A percentile compares a stretch with the other conserved stretches of the same genome.
Evolutionary conservation across 2,329 filamentous ascomycete genomes (phyloP).

Genomic region (Coniosporium uncinatum): DNA sequence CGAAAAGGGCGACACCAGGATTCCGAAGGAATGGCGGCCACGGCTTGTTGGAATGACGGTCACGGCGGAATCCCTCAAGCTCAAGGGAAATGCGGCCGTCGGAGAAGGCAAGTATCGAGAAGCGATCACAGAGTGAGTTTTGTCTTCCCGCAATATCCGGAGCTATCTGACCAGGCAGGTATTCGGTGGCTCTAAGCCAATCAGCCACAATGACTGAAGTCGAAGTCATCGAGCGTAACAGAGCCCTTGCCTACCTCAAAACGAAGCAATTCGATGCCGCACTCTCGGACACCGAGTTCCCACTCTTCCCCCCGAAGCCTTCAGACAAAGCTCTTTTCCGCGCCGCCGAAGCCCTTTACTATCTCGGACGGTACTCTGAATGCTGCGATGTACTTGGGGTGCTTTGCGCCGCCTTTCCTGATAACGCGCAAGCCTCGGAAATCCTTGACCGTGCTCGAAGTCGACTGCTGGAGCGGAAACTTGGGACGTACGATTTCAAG

Average conservation of each 20-base stretch:
- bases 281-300: conserved; percentile 19
- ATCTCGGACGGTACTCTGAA: conserved; percentile 28
- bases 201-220: conserved; percentile 26
- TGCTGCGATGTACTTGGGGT: conserved; percentile 25
- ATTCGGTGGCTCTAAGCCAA: conserved; percentile 25
- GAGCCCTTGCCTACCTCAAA: conserved; percentile 24
- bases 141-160: conserved; percentile 4
- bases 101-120: conserved; percentile 15
- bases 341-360: conserved; percentile 38
- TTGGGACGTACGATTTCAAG: conserved; percentile 5
- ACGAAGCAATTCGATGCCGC: conserved; percentile 25
- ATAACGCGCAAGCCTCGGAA: conserved; percentile 22
- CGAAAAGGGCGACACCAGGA: conserved; percentile 21
- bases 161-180: conserved; percentile 20
- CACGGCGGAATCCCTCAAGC: conserved; percentile 8
- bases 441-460: conserved; percentile 14
- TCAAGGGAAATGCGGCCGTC: conserved; percentile 26
- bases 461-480: conserved; percentile 10
- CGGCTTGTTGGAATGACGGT: conserved; percentile 3
- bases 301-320: conserved; percentile 5
- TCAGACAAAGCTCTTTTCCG: conserved; percentile 40
- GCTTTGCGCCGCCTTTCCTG: conserved; percentile 22
- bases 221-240: conserved; percentile 24
- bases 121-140: conserved; percentile 1
- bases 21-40: conserved; percentile 31